Evolutionary conservation across 1,139 yeast genomes (phyloP).

Genomic region (Kluyveromyces marxianus): DNA sequence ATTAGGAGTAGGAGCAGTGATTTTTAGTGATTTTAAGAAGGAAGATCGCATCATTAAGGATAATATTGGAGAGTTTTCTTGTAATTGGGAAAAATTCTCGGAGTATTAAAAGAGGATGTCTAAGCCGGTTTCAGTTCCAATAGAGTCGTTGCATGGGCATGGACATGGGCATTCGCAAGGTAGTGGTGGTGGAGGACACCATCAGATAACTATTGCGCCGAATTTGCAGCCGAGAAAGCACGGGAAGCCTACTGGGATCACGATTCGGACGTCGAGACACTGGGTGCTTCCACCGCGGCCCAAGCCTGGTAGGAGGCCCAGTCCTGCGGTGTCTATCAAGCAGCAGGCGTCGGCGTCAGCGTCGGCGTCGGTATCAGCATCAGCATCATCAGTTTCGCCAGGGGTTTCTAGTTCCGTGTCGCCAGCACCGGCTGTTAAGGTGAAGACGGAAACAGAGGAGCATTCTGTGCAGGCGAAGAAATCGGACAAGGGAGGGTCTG

Average conservation of each 20-base stretch:
- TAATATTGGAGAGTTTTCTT: too few species aligned
- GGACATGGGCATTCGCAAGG: too few species aligned
- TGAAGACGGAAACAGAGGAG: too few species aligned
- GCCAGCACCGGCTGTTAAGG: too few species aligned
- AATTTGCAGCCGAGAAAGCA: conserved; percentile 8
- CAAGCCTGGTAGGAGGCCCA: conserved; percentile 41
- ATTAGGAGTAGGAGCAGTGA: too few species aligned
- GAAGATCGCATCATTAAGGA: too few species aligned
- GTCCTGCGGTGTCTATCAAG: conserved; percentile 5
- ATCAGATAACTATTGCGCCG: conserved; percentile 11
- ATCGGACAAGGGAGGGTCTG: background rate
- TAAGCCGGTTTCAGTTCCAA: conserved; percentile 8
- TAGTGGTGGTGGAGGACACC: background rate
- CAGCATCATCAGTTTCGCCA: too few species aligned
- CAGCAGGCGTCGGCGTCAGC: background rate
- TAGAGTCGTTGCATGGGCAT: conserved; percentile 7
- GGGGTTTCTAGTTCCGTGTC: too few species aligned
- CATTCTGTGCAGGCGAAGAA: too few species aligned
- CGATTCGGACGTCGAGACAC: conserved; percentile 25
- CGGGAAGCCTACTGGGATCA: conserved; percentile 10
- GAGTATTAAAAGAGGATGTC: conserved; percentile 1
- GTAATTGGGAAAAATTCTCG: too few species aligned
- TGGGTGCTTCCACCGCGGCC: conserved; percentile 41
- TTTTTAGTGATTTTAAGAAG: too few species aligned
- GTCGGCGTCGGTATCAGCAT: too few species aligned